Percentiles rank a stretch among this genome's conserved stretches.
phyloP scores from a whole-genome alignment of 2,329 filamentous ascomycete genomes.

The Passalora sequoiae region DNA sequence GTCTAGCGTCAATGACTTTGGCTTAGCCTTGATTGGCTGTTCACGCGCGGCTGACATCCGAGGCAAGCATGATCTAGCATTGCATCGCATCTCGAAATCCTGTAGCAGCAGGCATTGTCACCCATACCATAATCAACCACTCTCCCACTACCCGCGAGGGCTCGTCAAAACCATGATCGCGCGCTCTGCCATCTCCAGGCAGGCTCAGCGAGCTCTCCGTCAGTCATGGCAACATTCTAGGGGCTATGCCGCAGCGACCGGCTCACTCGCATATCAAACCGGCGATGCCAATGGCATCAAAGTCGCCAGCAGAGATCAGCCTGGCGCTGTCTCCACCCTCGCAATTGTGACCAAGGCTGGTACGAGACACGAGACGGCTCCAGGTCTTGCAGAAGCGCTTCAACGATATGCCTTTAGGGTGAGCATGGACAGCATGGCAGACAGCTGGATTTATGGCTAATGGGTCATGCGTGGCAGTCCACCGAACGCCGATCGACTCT shows the following conservation, averaged over 20 bases:
- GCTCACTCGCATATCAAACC: slow-evolving; percentile 80
- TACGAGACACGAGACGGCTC: slow-evolving; percentile 83
- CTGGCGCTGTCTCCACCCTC: slow-evolving; percentile 83
- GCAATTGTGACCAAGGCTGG: slow-evolving; percentile 91
- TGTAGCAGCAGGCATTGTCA: background rate
- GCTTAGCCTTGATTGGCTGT: too few relatives aligned
- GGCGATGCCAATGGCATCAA: slow-evolving; percentile 84
- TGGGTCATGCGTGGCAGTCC: slow-evolving; percentile 52
- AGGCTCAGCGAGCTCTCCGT: slow-evolving; percentile 58
- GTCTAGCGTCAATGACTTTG: too few relatives aligned
- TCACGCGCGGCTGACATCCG: too few relatives aligned
- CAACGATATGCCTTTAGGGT: slow-evolving; percentile 98
- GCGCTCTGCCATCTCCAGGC: slow-evolving; percentile 60
- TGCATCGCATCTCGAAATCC: too few relatives aligned
- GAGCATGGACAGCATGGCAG: slow-evolving; percentile 24
- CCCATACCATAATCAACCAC: slow-evolving; percentile 2
- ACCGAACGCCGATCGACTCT: slow-evolving; percentile 83
- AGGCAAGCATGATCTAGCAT: too few relatives aligned
- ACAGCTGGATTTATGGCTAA: slow-evolving; percentile 14
- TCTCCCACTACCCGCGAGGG: slow-evolving; percentile 24
- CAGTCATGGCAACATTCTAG: slow-evolving; percentile 57
- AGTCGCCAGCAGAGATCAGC: slow-evolving; percentile 82
- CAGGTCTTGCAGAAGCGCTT: slow-evolving; percentile 82
- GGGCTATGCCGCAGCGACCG: slow-evolving; percentile 63
- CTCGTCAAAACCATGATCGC: slow-evolving; percentile 54